Percentiles rank a stretch among this genome's conserved stretches.
These are phyloP conservation scores for Pterothamnion heteromorphum DNA, from an alignment of 31 red algal species.

Conservation along the genomic window DNA sequence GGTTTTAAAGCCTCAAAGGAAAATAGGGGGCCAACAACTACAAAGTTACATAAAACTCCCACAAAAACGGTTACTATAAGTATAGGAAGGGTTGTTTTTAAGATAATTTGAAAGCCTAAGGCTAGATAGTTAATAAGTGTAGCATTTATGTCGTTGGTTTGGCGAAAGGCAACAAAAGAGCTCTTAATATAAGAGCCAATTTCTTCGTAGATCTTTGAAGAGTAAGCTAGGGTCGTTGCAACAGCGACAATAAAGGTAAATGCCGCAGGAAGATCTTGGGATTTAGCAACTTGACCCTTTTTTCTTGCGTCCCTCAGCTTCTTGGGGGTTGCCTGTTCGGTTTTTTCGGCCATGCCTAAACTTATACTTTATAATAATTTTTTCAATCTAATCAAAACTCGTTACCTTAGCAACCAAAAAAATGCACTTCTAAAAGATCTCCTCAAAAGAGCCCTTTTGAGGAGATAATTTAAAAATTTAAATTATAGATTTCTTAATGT, in stretches of 20 bases:
- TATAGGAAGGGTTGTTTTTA: neutral
- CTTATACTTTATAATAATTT: too few relatives aligned
- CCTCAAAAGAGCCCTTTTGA: too few relatives aligned
- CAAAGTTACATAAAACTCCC: neutral
- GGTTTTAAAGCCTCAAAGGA: neutral
- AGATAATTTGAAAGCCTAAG: neutral
- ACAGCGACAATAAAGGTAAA: neutral
- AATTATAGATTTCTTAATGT: too few relatives aligned
- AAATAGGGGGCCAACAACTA: neutral
- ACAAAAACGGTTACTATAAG: neutral
- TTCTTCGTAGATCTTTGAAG: neutral
- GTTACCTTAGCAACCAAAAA: too few relatives aligned
- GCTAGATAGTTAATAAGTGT: neutral
- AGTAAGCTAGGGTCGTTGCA: neutral
- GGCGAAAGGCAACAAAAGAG: neutral
- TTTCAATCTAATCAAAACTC: too few relatives aligned
- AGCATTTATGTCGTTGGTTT: neutral
- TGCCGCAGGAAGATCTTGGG: neutral
- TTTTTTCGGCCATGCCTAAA: conserved; percentile 14
- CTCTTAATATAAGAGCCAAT: neutral
- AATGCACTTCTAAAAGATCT: too few relatives aligned
- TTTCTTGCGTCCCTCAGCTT: conserved; percentile 17
- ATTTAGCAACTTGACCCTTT: conserved; percentile 27
- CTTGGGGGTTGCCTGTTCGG: conserved; percentile 13
- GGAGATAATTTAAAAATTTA: too few relatives aligned